A percentile compares a stretch with the other conserved stretches of the same genome.
Conservation (phyloP, 2,329 filamentous ascomycete genomes). For the Scortechinia acanthostroma region DNA sequence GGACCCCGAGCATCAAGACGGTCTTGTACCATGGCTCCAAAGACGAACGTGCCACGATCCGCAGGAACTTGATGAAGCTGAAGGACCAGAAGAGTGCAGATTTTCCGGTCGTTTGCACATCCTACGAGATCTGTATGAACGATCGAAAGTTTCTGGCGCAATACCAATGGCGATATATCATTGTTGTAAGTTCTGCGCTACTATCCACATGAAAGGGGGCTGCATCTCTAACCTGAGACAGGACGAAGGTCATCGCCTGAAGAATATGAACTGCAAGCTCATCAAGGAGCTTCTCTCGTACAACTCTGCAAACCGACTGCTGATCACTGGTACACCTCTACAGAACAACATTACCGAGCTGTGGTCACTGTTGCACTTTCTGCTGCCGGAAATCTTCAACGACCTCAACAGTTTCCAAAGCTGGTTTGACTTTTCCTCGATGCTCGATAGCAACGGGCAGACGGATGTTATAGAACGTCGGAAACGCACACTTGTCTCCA, state of each 20-base stretch:
- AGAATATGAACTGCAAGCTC: conserved; percentile 88
- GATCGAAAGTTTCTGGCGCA: conserved; percentile 75
- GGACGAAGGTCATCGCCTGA: conserved; percentile 93
- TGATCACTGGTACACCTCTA: conserved; percentile 89
- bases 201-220: neutral
- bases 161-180: conserved; percentile 94
- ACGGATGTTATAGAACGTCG: conserved; percentile 72
- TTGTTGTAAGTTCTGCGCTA: conserved; percentile 42
- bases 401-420: conserved; percentile 87
- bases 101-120: conserved; percentile 90
- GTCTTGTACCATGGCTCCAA: conserved; percentile 86
- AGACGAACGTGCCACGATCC: conserved; percentile 69
- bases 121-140: conserved; percentile 91
- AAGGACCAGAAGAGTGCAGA: conserved; percentile 52
- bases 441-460: conserved; percentile 75
- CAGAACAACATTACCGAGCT: conserved; percentile 94
- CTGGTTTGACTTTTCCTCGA: conserved; percentile 94
- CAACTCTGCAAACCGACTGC: conserved; percentile 77
- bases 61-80: conserved; percentile 63
- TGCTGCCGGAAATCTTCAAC: conserved; percentile 87
- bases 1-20: conserved; percentile 82
- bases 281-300: conserved; percentile 86
- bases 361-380: conserved; percentile 90
- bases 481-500: conserved; percentile 73
- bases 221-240: neutral